phyloP scores from a whole-genome alignment of 2,329 filamentous ascomycete species.

The Claviceps purpurea region DNA sequence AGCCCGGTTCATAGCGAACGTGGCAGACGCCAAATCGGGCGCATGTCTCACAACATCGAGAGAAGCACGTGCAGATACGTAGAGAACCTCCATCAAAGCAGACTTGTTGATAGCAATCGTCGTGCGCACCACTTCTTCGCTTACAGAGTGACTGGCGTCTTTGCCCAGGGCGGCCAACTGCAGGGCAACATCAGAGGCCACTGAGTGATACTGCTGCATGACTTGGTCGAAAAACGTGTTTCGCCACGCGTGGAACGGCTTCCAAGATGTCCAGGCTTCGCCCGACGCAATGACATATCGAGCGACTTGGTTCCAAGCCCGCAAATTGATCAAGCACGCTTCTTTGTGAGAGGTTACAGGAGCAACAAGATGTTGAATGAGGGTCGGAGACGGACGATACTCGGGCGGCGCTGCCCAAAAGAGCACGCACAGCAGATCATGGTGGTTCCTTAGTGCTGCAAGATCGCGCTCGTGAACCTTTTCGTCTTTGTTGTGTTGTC shows the following conservation, averaged over 20 bases:
- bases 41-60: constrained; percentile 37
- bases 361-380: constrained; percentile 46
- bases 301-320: constrained; percentile 49
- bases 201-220: constrained; percentile 42
- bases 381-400: constrained; percentile 36
- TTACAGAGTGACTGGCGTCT: constrained; percentile 28
- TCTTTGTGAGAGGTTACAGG: constrained; percentile 51
- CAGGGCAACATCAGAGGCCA: constrained; percentile 40
- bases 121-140: constrained; percentile 30
- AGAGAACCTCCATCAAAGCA: constrained; percentile 38
- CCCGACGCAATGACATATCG: constrained; percentile 40
- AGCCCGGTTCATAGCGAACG: constrained; percentile 34
- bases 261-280: constrained; percentile 34
- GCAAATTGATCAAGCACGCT: constrained; percentile 49
- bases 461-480: constrained; percentile 46
- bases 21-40: constrained; percentile 30
- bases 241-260: constrained; percentile 34
- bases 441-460: constrained; percentile 52
- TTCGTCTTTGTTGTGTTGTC: constrained; percentile 51
- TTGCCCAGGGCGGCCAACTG: constrained; percentile 38
- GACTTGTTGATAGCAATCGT: constrained; percentile 40
- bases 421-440: constrained; percentile 52
- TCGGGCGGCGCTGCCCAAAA: constrained; percentile 49
- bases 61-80: constrained; percentile 33
- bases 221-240: constrained; percentile 43